A percentile compares a stretch with the other conserved stretches of the same genome.
Conservation (phyloP, 306 rosid species). For the Geum urbanum region DNA sequence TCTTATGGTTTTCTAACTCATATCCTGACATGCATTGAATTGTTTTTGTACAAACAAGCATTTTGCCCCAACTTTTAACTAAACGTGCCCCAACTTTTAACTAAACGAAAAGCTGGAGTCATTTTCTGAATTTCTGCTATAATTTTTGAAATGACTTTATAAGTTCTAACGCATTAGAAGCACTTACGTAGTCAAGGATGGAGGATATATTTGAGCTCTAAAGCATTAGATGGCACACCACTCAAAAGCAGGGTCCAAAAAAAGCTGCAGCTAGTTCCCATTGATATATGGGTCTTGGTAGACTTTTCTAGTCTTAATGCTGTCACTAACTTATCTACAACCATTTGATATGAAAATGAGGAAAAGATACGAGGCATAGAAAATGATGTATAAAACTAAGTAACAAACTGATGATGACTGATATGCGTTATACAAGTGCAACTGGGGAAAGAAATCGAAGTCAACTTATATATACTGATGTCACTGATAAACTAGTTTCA, state of each 20-base stretch:
- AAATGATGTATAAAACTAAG: not conserved
- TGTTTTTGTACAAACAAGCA: too few relatives aligned
- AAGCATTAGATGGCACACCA: not conserved
- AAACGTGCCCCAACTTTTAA: too few relatives aligned
- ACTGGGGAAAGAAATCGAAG: constrained; percentile 2
- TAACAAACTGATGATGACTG: not conserved
- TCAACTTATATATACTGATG: constrained; percentile 19
- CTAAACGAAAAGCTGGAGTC: not conserved
- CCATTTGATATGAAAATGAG: not conserved
- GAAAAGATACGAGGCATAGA: not conserved
- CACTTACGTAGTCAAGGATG: not conserved
- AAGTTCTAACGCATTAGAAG: not conserved
- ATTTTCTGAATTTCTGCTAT: not conserved
- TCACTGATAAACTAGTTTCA: not conserved
- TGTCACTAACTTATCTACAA: not conserved
- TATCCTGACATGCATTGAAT: too few relatives aligned
- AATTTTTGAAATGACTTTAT: too few relatives aligned
- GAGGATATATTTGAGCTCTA: not conserved
- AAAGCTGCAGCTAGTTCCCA: not conserved
- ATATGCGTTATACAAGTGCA: constrained; percentile 3
- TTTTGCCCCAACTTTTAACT: too few relatives aligned
- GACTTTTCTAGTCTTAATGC: constrained; percentile 5
- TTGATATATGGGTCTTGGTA: not conserved
- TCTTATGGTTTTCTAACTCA: too few relatives aligned
- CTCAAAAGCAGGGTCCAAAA: not conserved